Base-by-base conservation (phyloP, 768 basidiomycete species). In the Mycena rosella region DNA sequence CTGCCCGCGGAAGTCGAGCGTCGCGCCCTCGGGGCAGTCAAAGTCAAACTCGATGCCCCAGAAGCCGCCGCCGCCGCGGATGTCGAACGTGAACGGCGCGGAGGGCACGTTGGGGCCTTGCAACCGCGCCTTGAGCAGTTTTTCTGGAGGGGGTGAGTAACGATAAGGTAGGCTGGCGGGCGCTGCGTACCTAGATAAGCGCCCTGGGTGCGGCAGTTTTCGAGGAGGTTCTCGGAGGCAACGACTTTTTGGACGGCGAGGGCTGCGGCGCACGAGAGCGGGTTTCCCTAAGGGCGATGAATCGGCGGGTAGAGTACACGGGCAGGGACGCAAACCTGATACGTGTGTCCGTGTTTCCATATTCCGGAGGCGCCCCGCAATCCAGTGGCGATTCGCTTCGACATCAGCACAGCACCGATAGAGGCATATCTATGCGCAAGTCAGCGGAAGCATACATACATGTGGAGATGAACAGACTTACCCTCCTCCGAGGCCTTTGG, bases 401-500 rank as follows among this genome's bases (percentile, higher is more conserved):
- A 91, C 75, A 96, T 85, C 49, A 96, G 85, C 11, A 95, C 83
- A 0, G 94, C 96, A 26, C 93, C 94, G 63, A 97, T 93, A 36
- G 92, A 82, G 17, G 88, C 91, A 79, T 94, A 96, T 26, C 93
- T 94, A 70, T 44, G 55, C 48, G 4, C 62, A 40, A 8, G 75
- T 60, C 6, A 60, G 38, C 36, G 13, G 5, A 10, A 15, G 20
- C 5, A 4, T 9, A 5, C n/a, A 34, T 9, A 14, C 17, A 1
- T 18, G 13, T 8, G 7, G n/a, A 29, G 22, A 26, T 17, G 15
- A 22, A 48, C 10, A 27, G 13, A 1, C 86, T 72, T 76, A 94
- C 89, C 95, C 95, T 79, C 94, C 95, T 53, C 94, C 95, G 9
- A 96, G 86, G 17, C 95, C 94, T 77, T 97, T 96, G 1, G 95